These are phyloP conservation scores for Phytophthora tubulina DNA, from an alignment of 352 stramenopile species.

Conservation along the genomic window DNA sequence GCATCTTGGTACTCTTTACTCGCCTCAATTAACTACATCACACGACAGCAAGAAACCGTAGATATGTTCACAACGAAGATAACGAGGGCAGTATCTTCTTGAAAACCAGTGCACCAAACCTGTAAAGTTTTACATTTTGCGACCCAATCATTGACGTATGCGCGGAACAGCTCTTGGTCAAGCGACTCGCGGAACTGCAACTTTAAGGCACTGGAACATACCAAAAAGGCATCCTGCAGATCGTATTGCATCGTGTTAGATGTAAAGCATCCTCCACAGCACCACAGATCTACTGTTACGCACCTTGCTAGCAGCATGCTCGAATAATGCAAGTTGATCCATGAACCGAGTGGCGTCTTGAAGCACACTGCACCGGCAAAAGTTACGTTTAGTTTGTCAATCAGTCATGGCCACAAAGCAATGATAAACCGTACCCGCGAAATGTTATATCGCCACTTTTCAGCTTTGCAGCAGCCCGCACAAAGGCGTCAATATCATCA, in stretches of 20 bases:
- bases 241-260: neutral
- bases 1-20: constrained; percentile 34
- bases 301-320: constrained; percentile 60
- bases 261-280: neutral
- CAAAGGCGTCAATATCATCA: constrained; percentile 46
- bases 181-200: constrained; percentile 62
- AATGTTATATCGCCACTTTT: constrained; percentile 40
- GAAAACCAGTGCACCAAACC: constrained; percentile 24
- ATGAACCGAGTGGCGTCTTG: constrained; percentile 43
- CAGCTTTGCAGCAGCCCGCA: constrained; percentile 39
- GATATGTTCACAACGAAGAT: too few relatives aligned
- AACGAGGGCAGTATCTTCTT: too few relatives aligned
- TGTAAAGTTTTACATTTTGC: constrained; percentile 37
- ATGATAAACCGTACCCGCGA: constrained; percentile 28
- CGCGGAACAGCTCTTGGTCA: constrained; percentile 68
- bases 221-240: constrained; percentile 61
- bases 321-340: constrained; percentile 53
- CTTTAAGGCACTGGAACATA: constrained; percentile 66
- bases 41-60: neutral
- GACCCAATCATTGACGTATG: constrained; percentile 62
- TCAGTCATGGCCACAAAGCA: too few relatives aligned
- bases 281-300: neutral
- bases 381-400: neutral
- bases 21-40: constrained; percentile 21
- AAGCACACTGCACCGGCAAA: constrained; percentile 42